Conservation (phyloP, 305 asterid genomes). For the Solanum chacoense region DNA sequence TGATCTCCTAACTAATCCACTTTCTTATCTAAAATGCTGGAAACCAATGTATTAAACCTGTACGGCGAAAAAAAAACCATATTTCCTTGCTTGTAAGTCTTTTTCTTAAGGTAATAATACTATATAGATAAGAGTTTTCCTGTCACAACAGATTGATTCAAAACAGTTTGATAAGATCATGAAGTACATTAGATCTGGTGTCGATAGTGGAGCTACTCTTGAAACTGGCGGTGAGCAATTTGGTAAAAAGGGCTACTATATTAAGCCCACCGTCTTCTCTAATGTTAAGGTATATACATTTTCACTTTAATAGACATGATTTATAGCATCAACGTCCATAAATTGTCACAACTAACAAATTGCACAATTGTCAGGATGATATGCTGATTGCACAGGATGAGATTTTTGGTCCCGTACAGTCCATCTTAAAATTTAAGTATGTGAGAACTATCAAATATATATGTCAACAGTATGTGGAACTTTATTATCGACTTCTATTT, state of each 20-base stretch:
- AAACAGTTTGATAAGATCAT: conserved; percentile 75
- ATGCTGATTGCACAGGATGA: conserved; percentile 81
- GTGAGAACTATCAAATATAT: neutral
- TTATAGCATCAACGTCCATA: neutral
- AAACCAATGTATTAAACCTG: neutral
- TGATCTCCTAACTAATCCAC: neutral
- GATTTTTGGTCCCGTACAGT: conserved; percentile 94
- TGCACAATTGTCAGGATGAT: conserved; percentile 42
- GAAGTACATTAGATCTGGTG: conserved; percentile 50
- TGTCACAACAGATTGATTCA: conserved; percentile 44
- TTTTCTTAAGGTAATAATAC: neutral
- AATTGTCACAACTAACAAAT: neutral
- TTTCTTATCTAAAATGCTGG: neutral
- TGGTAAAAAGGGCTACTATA: conserved; percentile 60
- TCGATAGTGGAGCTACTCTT: conserved; percentile 72
- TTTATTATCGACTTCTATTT: neutral
- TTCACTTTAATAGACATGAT: neutral
- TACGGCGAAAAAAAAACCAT: neutral
- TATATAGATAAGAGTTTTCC: neutral
- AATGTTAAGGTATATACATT: conserved; percentile 49
- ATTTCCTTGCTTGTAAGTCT: neutral
- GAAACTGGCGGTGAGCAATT: conserved; percentile 77
- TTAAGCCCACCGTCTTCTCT: conserved; percentile 93
- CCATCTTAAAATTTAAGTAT: conserved; percentile 66
- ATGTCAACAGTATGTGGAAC: neutral